Base-by-base conservation (phyloP, 2,329 filamentous ascomycete species). In the Monosporascus sp. region DNA sequence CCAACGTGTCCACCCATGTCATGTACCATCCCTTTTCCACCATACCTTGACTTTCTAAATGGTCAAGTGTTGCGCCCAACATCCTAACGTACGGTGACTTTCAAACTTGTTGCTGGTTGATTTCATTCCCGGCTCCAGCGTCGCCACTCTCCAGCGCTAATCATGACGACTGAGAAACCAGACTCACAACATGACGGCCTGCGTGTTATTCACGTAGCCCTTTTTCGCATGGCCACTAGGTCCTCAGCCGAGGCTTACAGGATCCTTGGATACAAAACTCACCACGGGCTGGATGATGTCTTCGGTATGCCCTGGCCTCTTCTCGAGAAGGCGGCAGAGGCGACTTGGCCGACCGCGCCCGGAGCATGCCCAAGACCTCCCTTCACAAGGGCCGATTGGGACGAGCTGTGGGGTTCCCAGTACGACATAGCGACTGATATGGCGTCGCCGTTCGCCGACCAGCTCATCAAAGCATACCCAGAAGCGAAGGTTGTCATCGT, bases 261-360 rank as follows among this genome's bases (percentile, higher is more conserved):
- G 11, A 50, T 55, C 37, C 51, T 55, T 8, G 53, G 53, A n/a
- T 50, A 44, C 46, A 49, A 50, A 19, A 49, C 47, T 8, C 51
- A 55, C 24, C 53, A 55, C 41, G 49, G 40, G 0, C 19, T 44
- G 9, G 49, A 51, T 17, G 52, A 49, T 26, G 36, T 20, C 19
- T 45, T 45, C 19, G 49, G 49, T 2, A 50, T 50, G 19, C 50
- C 41, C 5, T 52, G 43, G 40, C 16, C 20, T 17, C 50, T 20
- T 11, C 26, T 46, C 36, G 50, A 52, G 27, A 26, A 46, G 31
- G 50, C 50, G 17, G 50, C 50, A 40, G 38, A 52, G 26, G 40
- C 50, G 11, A 52, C 50, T 24, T 52, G 50, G 50, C 50, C 50
- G n/a, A 9, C 22, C 17, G 40, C 44, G 17, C 50, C 49, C 14